Base-by-base conservation (phyloP, 192 early-diverging fungal genomes). In the Linnemannia elongata region DNA sequence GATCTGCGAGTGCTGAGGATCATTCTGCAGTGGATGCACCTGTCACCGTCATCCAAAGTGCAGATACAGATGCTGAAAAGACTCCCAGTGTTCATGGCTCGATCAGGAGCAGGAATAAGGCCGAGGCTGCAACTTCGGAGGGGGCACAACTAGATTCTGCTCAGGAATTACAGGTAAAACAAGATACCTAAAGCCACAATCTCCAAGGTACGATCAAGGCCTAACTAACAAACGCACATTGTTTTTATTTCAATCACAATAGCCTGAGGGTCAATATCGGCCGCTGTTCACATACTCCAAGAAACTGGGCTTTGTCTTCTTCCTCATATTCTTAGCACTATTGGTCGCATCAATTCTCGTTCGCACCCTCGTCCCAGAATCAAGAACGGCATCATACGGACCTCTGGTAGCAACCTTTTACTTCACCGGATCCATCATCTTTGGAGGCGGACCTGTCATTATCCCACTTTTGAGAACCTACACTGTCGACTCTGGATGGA, bases 401-500 rank as follows among this genome's bases (percentile, higher is more conserved):
- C 38, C 74, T 90, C 45, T 87, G 2, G 47, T 91, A 18, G 81
- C 90, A 30, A 91, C 93, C 4, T 92, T 94, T 78, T 94, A 90
- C 74, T 92, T 91, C 76, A 88, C 88, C 9, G 89, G 93, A 30
- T 93, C 90, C 0, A 91, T 94, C 57, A 93, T 93, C 69, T 94
- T 93, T 83, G 93, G 92, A 15, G 93, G 94, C 1, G 94, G 94
- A 24, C 90, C 94, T 17, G 94, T 95, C 74, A 93, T 91, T 47
- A 90, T 93, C 41, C 92, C 94, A 15, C 82, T 93, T 3, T 76
- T 93, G 55, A 90, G 89, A 73, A 80, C 77, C 10, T 93, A 93
- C 63, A 89, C 91, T 4, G 91, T 93, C 4, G 93, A 92, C 27
- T 70, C 82, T 69, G 89, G 86, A 13, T 95, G 94, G 94, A 82